These are phyloP conservation scores for Gnaphalium uliginosum DNA, from an alignment of 129 eudicot species.

Conservation along the genomic window DNA sequence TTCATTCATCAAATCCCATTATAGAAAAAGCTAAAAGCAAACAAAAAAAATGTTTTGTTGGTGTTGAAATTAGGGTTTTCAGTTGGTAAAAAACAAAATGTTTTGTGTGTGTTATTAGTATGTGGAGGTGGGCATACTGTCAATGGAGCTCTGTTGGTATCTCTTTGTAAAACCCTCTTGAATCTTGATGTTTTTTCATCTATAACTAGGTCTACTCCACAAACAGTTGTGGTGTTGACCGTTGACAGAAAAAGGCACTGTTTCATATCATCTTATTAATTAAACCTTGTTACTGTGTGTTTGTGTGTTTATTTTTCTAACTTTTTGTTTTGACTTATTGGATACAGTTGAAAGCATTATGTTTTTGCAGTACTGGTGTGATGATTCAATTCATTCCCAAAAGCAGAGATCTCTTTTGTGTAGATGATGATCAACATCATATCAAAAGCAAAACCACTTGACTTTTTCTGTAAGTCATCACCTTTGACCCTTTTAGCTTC, in stretches of 20 bases:
- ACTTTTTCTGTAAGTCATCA: slow-evolving; percentile 34
- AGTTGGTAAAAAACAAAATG: background rate
- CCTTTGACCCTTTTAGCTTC: slow-evolving; percentile 25
- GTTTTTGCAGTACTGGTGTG: slow-evolving; percentile 34
- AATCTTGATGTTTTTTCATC: background rate
- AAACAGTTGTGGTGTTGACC: background rate
- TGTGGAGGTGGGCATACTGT: slow-evolving; percentile 98
- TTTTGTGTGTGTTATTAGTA: slow-evolving; percentile 1
- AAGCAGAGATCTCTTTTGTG: slow-evolving; percentile 27
- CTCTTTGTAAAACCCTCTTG: slow-evolving; percentile 81
- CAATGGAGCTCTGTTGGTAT: slow-evolving; percentile 90
- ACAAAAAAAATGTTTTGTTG: background rate
- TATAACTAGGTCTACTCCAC: background rate
- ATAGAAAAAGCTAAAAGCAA: background rate
- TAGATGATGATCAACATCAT: slow-evolving; percentile 30
- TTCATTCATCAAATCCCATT: background rate
- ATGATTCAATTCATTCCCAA: slow-evolving; percentile 34
- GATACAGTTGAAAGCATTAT: slow-evolving; percentile 32
- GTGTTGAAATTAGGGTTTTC: slow-evolving; percentile 22
- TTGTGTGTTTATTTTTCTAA: slow-evolving; percentile 1
- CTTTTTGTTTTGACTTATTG: slow-evolving; percentile 24
- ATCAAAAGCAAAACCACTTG: slow-evolving; percentile 31
- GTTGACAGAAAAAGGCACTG: slow-evolving; percentile 6
- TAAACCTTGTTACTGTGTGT: slow-evolving; percentile 9
- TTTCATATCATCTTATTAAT: background rate